Conservation (phyloP, 371 early-diverging fungal species). For the Syncephalastrum monosporum region DNA sequence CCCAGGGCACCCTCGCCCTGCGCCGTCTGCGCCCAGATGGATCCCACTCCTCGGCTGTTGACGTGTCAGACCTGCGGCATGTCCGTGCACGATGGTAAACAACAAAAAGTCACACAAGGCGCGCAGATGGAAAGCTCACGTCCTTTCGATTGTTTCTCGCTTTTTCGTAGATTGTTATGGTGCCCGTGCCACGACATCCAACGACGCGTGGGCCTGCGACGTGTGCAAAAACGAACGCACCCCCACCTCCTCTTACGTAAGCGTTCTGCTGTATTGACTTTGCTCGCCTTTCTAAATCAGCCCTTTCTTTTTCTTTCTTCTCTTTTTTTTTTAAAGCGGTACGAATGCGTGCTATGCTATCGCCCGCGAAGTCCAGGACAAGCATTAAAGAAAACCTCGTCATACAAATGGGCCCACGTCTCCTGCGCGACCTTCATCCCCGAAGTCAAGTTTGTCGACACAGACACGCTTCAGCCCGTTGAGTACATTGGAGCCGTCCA, state of each 20-base stretch:
- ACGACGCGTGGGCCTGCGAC: constrained; percentile 60
- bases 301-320: neutral
- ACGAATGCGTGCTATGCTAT: constrained; percentile 63
- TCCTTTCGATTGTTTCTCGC: neutral
- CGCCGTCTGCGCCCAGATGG: constrained; percentile 44
- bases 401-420: constrained; percentile 92
- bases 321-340: constrained; percentile 28
- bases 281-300: too few relatives aligned
- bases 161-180: constrained; percentile 52
- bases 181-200: constrained; percentile 9
- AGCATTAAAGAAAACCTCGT: constrained; percentile 86
- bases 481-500: constrained; percentile 73
- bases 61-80: constrained; percentile 63
- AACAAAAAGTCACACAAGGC: neutral
- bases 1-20: constrained; percentile 40
- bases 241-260: constrained; percentile 59
- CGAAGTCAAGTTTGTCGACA: constrained; percentile 69
- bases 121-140: neutral
- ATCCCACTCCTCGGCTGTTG: constrained; percentile 30
- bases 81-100: constrained; percentile 60
- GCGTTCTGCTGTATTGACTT: neutral
- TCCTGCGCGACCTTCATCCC: constrained; percentile 87
- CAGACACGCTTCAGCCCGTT: constrained; percentile 69
- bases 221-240: constrained; percentile 59
- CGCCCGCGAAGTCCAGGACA: constrained; percentile 31